Evolutionary conservation across 495 filamentous ascomycete genomes (phyloP).

Genomic region (Clohesyomyces aquaticus): DNA sequence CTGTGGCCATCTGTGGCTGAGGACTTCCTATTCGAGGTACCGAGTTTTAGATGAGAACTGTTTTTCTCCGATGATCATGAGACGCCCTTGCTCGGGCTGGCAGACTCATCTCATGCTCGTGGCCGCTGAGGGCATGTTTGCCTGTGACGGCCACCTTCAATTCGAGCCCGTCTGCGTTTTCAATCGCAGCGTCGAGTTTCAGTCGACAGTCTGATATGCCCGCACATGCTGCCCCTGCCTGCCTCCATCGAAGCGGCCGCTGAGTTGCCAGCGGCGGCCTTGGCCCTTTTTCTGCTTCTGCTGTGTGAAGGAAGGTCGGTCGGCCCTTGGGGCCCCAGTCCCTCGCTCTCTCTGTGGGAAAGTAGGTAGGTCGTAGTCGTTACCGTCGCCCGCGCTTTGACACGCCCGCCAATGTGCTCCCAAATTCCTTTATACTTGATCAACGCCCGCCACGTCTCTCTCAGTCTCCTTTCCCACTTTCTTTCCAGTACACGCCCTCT

Average conservation of each 20-base stretch:
- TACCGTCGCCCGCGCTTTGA: slow-evolving; percentile 33
- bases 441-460: slow-evolving; percentile 13
- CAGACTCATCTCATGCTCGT: background rate
- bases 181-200: background rate
- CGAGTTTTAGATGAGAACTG: background rate
- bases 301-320: slow-evolving; percentile 1
- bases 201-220: background rate
- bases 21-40: background rate
- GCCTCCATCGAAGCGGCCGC: background rate
- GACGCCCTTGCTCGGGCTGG: slow-evolving; percentile 1
- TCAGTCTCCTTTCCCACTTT: slow-evolving; percentile 16
- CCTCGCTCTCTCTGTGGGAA: slow-evolving; percentile 25
- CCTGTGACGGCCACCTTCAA: background rate
- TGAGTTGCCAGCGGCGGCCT: background rate
- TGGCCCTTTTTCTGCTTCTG: slow-evolving; percentile 1
- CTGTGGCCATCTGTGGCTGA: background rate
- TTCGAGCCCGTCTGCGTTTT: background rate
- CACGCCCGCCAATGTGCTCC: slow-evolving; percentile 30
- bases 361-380: slow-evolving; percentile 26
- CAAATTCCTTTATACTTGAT: slow-evolving; percentile 32
- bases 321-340: slow-evolving; percentile 21
- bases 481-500: slow-evolving; percentile 7
- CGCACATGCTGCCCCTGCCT: background rate
- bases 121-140: background rate
- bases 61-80: slow-evolving; percentile 14